phyloP scores from a whole-genome alignment of 192 early-diverging fungal species.

The Linnemannia schmuckeri region DNA sequence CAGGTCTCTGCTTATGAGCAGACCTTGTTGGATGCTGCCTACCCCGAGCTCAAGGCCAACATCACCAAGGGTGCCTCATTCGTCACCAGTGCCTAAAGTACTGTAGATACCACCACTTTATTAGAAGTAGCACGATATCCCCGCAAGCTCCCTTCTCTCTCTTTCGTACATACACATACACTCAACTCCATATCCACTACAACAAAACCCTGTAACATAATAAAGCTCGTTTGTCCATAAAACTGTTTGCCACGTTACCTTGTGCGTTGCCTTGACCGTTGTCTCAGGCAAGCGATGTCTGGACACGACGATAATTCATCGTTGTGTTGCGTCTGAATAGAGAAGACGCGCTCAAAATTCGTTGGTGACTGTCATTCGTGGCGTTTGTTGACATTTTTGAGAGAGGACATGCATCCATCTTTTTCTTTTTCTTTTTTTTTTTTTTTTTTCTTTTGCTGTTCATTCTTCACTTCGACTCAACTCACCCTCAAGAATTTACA shows the following conservation, averaged over 20 bases:
- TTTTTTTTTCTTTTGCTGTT: background rate
- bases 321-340: background rate
- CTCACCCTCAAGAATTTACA: background rate
- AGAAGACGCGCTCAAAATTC: background rate
- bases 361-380: background rate
- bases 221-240: background rate
- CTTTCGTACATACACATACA: background rate
- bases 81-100: constrained; percentile 12
- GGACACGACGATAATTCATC: background rate
- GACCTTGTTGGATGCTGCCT: constrained; percentile 82
- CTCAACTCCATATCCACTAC: background rate
- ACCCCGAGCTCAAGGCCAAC: constrained; percentile 94
- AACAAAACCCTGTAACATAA: constrained; percentile 3
- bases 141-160: background rate
- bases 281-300: background rate
- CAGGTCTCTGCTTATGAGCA: constrained; percentile 87
- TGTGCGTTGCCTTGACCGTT: no score
- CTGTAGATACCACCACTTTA: background rate
- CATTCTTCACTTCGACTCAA: background rate
- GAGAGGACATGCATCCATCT: background rate
- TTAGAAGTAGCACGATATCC: background rate
- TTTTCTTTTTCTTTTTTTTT: background rate
- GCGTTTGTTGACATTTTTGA: background rate
- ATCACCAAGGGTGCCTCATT: constrained; percentile 84
- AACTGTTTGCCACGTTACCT: background rate